Base-by-base conservation (phyloP, 768 basidiomycete genomes). In the Daedalea quercina region DNA sequence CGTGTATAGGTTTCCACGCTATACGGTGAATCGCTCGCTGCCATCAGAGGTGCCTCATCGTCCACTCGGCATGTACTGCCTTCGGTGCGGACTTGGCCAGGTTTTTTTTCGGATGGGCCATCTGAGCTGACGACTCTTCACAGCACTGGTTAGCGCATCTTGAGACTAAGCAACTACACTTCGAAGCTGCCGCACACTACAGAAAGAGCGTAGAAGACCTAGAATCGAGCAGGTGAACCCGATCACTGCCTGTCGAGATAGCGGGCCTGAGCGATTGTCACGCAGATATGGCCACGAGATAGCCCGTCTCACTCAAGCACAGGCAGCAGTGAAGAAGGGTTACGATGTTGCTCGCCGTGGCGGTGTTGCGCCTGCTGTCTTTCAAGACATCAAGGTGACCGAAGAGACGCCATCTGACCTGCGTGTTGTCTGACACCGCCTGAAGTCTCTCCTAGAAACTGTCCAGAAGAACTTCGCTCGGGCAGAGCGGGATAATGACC, bases 401-500 rank as follows among this genome's bases (percentile, higher is more conserved):
- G 12, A 31, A 11, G 28, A 11, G 8, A 11, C 17, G 2, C 19
- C 40, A 3, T 20, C 8, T 28, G 11, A 31, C 31, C 7, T 26
- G 19, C 33, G 20, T 31, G 13, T 6, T 11, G 23, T 9, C 20
- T 44, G n/a, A 19, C 34, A 20, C 7, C 15, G 34, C n/a, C 33
- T 20, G 23, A 13, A 97, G 94, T 90, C 88, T 1, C 72, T 97
- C 15, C 70, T 87, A 23, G 84, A 85, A 44, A 82, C 73, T 8
- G 72, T 96, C 23, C 78, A 85, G 58, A 81, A 78, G 48, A 79
- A 82, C 51, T 67, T 88, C 31, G 68, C 73, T 3, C 79, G 90
- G 13, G 90, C 94, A 0, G 81, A 86, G 57, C 81, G 91, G 28
- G 95, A 98, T 67, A 99, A 99, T 65, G 89, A 95, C 67, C 73